Percentiles rank a stretch among this genome's conserved stretches.
phyloP scores from a whole-genome alignment of 1,139 yeast species.

The Protomyces inouyei region DNA sequence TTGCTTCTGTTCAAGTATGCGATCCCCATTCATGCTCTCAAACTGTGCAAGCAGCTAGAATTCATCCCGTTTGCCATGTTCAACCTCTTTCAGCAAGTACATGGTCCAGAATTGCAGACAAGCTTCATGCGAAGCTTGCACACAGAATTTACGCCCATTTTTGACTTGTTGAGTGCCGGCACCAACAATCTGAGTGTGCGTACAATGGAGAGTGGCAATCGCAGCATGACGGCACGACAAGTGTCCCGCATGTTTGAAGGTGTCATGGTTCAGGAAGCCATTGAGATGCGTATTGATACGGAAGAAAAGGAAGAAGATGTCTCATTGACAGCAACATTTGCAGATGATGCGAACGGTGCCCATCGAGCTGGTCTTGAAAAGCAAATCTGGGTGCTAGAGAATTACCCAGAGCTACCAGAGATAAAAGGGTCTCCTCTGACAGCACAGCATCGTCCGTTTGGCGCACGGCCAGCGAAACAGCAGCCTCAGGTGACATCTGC shows the following conservation, averaged over 20 bases:
- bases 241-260: not conserved
- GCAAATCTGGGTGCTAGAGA: not conserved
- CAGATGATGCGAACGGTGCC: not conserved
- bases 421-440: not conserved
- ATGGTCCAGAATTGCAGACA: not conserved
- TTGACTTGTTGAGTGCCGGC: not conserved
- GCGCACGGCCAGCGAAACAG: not conserved
- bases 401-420: not conserved
- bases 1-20: slow-evolving; percentile 4
- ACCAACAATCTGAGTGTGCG: not conserved
- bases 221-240: not conserved
- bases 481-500: not conserved
- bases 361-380: not conserved
- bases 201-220: not conserved
- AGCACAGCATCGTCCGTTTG: not conserved
- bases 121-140: not conserved
- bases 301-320: not conserved
- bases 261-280: not conserved
- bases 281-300: not conserved
- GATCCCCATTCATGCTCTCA: slow-evolving; percentile 14
- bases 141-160: not conserved
- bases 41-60: not conserved
- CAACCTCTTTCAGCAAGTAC: not conserved
- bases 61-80: not conserved
- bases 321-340: not conserved